These are phyloP conservation scores for Wallemia hederae DNA, from an alignment of 1,284 basidiomycete species.

Conservation along the genomic window DNA sequence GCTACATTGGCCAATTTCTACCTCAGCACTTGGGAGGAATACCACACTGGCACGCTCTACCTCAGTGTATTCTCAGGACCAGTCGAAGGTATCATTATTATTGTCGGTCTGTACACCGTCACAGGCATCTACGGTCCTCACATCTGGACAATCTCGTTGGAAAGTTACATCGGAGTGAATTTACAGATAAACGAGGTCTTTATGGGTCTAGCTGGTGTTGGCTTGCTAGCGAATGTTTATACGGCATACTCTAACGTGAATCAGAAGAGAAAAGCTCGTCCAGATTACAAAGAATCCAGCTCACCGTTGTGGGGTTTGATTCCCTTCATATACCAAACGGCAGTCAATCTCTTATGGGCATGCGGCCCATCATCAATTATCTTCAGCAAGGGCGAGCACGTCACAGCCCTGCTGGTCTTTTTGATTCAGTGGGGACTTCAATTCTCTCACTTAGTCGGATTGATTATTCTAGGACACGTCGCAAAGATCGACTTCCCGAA, in stretches of 20 bases:
- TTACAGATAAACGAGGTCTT: neutral
- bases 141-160: neutral
- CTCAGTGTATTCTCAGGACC: conserved; percentile 86
- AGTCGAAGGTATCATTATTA: conserved; percentile 79
- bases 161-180: neutral
- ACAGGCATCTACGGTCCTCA: conserved; percentile 36
- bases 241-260: neutral
- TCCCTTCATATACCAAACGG: neutral
- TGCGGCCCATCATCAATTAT: neutral
- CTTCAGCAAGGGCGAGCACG: neutral
- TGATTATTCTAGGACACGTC: neutral
- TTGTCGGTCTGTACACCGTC: conserved; percentile 44
- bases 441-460: neutral
- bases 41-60: conserved; percentile 68
- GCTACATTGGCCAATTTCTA: conserved; percentile 83
- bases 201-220: neutral
- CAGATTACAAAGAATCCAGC: neutral
- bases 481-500: neutral
- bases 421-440: neutral
- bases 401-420: neutral
- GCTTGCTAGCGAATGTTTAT: neutral
- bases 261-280: neutral
- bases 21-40: conserved; percentile 81
- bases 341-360: neutral
- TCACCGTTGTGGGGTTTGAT: neutral